These are phyloP conservation scores for Erythrophleum ivorense DNA, from an alignment of 331 rosid genomes.

Conservation along the genomic window DNA sequence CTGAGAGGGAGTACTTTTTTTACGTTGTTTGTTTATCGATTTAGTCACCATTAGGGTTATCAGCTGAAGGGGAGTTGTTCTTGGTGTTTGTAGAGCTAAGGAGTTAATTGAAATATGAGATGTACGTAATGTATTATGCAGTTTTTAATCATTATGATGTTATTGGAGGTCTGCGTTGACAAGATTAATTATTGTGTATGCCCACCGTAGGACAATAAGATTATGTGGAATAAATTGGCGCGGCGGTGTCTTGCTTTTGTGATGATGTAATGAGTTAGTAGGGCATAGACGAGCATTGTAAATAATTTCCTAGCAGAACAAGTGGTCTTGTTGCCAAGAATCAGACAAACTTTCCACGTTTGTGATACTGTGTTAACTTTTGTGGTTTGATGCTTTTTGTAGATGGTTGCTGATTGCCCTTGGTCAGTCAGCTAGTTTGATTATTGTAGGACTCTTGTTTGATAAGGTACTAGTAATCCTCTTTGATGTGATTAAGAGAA, in stretches of 20 bases:
- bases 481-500: too few species aligned
- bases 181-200: neutral
- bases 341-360: neutral
- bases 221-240: neutral
- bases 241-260: neutral
- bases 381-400: too few species aligned
- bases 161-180: neutral
- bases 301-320: neutral
- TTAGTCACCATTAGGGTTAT: neutral
- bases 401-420: too few species aligned
- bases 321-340: neutral
- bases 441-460: too few species aligned
- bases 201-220: too few species aligned
- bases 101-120: neutral
- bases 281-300: neutral
- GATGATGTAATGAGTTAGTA: neutral
- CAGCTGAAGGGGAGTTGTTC: neutral
- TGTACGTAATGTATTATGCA: neutral
- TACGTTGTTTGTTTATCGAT: neutral
- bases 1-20: neutral
- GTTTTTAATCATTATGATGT: neutral
- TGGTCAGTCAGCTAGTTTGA: too few species aligned
- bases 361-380: too few species aligned
- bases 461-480: too few species aligned
- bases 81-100: neutral